Base-by-base conservation (phyloP, 2,329 filamentous ascomycete species). In the Neofusicoccum sp. region DNA sequence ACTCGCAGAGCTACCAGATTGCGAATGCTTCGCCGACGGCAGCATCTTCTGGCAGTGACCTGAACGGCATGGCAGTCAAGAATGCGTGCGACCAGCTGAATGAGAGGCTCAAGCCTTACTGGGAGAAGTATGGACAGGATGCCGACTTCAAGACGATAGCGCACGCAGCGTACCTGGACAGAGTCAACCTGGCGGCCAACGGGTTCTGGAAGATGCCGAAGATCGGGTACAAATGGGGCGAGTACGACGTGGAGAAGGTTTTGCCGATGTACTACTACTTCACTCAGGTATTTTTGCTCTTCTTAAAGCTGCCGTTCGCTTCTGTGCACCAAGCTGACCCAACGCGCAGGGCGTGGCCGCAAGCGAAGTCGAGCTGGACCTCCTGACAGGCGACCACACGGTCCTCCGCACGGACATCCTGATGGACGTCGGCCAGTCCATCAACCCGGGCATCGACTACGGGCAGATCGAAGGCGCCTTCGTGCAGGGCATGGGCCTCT, bases 181-280 rank as follows among this genome's bases (percentile, higher is more conserved):
- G 93, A 3, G 91, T 97, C 65, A 98, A 98, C 69, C 86, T 99
- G 7, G 93, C 90, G 11, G 93, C 93, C 0, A 95, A 97, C 67
- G 93, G 93, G 0, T 96, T 95, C 78, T 99, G 97, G 83, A 95
- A 93, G 73, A 98, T 95, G 5, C 95, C 95, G 0, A 91, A 96
- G 64, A 96, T 99, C 65, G 95, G 93, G 1, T 98, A 96, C 70
- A 84, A 84, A 0, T 99, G 93, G 93, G 91, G 87, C 5, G 65
- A 72, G 28, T 73, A 66, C 14, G 69, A 75, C 41, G 47, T 51
- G 11, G 67, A 70, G 6, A 73, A 70, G 0, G 70, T 70, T 5
- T 74, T 74, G 63, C 47, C 87, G 72, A 96, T 98, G 92, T 98
- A 92, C 80, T 98, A 93, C 79, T 99, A 99, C 81, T 98, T 97